Percentiles rank a stretch among this genome's conserved stretches.
Conservation (phyloP, 2,329 filamentous ascomycete genomes). For the Cryphonectria nitschkei region DNA sequence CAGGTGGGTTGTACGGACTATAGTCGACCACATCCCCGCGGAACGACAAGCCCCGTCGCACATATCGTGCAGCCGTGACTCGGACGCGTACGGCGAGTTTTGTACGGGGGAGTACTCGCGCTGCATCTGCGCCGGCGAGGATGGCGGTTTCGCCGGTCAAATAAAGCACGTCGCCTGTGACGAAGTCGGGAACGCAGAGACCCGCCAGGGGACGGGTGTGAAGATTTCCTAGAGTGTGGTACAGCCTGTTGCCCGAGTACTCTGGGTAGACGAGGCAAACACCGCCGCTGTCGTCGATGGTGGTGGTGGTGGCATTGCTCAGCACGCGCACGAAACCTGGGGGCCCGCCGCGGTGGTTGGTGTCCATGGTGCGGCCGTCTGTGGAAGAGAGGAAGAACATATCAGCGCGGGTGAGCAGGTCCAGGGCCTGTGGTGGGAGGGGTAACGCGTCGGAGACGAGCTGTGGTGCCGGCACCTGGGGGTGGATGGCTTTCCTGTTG, state of each 20-base stretch:
- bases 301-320: conserved; percentile 46
- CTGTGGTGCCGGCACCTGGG: conserved; percentile 55
- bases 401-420: conserved; percentile 67
- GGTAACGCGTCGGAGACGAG: conserved; percentile 42
- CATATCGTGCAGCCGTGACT: conserved; percentile 63
- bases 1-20: conserved; percentile 79
- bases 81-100: conserved; percentile 74
- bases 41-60: conserved; percentile 69
- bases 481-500: conserved; percentile 69
- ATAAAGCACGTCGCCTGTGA: conserved; percentile 73
- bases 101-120: conserved; percentile 65
- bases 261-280: conserved; percentile 74
- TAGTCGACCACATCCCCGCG: conserved; percentile 60
- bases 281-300: conserved; percentile 39
- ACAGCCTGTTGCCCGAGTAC: conserved; percentile 82
- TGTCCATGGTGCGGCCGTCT: conserved; percentile 74
- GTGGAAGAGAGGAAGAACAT: conserved; percentile 78
- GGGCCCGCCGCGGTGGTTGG: conserved; percentile 78
- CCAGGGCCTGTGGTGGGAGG: conserved; percentile 58
- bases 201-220: conserved; percentile 68
- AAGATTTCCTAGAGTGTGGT: conserved; percentile 83
- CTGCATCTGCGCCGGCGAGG: conserved; percentile 66
- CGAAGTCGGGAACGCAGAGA: conserved; percentile 74
- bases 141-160: conserved; percentile 70
- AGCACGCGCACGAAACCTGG: conserved; percentile 74